phyloP scores from a whole-genome alignment of 306 rosid genomes.

The Corylus heterophylla region DNA sequence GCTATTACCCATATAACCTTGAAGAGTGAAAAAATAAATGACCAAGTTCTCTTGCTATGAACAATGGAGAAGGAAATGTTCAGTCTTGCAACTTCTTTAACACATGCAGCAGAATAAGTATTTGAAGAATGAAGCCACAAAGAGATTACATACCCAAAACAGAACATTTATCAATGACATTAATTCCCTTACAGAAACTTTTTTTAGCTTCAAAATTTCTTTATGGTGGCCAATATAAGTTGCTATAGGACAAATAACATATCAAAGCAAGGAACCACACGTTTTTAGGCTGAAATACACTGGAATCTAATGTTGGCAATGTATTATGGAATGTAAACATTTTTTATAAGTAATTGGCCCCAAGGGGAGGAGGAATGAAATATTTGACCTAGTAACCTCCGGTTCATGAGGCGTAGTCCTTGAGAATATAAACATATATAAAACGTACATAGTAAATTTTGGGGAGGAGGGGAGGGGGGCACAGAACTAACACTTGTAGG shows the following conservation, averaged over 20 bases:
- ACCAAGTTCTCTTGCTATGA: no score
- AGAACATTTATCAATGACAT: neutral
- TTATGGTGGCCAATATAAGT: neutral
- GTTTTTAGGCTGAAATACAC: no score
- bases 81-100: no score
- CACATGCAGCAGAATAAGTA: neutral
- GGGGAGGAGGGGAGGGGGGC: neutral
- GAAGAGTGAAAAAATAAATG: neutral
- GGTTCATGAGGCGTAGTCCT: no score
- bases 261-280: neutral
- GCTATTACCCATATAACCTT: neutral
- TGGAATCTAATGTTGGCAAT: neutral
- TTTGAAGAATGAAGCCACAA: neutral
- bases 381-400: no score
- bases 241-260: neutral
- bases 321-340: no score
- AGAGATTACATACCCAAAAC: neutral
- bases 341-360: no score
- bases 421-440: no score
- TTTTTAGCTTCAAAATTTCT: neutral
- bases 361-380: no score
- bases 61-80: no score
- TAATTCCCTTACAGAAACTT: neutral
- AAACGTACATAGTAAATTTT: neutral
- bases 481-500: neutral